Base-by-base conservation (phyloP, 2,329 filamentous ascomycete species). In the Pseudocercospora crystallina region DNA sequence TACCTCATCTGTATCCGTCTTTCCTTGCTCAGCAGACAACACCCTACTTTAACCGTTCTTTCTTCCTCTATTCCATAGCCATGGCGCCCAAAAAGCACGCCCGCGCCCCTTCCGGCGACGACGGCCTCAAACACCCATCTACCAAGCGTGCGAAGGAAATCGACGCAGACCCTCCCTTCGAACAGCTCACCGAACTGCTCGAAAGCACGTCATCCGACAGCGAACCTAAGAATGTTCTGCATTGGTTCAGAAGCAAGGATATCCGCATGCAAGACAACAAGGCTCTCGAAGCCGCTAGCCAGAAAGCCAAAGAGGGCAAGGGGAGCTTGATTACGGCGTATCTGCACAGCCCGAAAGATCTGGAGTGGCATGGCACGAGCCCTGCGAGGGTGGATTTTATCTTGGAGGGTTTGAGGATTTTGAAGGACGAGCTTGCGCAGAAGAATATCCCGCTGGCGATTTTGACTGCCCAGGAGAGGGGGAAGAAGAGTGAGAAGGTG, bases 211-310 rank as follows among this genome's bases (percentile, higher is more conserved):
- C 70, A 13, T 67, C 67, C 32, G 63, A 69, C 9, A 65, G 68
- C 14, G 62, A 71, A 5, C 67, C 70, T 5, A 65, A 63, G n/a
- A 74, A 69, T 51, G 71, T 78, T 1, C 64, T 73, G 5, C 75
- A 78, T 53, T 79, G 76, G 77, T 79, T 78, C 56, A 71, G 75
- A n/a, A 73, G 71, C 49, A 78, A 78, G 53, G 77, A 79, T 47
- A 60, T 79, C 7, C 69, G 77, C 15, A 72, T 75, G 39, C 72
- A 78, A 40, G 77, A 79, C 53, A 79, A 79, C 51, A 73, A 66
- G n/a, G 73, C 66, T 5, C 62, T 79, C 8, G 64, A 76, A 36
- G 69, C 75, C 35, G 76, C 76, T 4, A 73, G 73, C 0, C 60
- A 72, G 42, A 72, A 76, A 36, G 75, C 75, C 1, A 70, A 74